Evolutionary conservation across 1,284 basidiomycete genomes (phyloP).

Genomic region (Cryptococcus jaspeensis): DNA sequence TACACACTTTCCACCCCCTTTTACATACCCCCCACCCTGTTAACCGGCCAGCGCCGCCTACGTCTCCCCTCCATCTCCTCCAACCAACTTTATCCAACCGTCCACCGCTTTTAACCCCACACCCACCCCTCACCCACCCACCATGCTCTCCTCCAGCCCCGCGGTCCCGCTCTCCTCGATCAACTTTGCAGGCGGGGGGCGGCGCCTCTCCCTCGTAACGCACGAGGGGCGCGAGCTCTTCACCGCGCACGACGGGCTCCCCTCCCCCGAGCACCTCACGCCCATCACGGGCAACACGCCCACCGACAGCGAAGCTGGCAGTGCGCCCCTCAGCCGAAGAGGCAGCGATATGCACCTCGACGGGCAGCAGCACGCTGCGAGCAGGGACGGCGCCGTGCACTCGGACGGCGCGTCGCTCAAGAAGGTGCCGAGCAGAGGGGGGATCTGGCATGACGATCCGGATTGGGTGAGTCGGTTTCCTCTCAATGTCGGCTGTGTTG

Average conservation of each 20-base stretch:
- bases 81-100: too few species aligned
- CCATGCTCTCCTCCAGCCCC: slow-evolving; percentile 48
- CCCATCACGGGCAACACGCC: slow-evolving; percentile 35
- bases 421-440: slow-evolving; percentile 42
- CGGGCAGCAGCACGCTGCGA: not conserved
- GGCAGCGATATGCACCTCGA: slow-evolving; percentile 20
- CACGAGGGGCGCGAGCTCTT: slow-evolving; percentile 42
- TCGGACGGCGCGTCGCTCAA: slow-evolving; percentile 17
- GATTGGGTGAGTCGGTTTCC: slow-evolving; percentile 29
- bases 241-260: slow-evolving; percentile 46
- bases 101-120: not conserved
- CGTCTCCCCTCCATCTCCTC: too few species aligned
- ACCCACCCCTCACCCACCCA: not conserved
- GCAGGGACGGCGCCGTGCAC: not conserved
- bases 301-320: slow-evolving; percentile 19
- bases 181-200: slow-evolving; percentile 26
- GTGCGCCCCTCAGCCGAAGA: slow-evolving; percentile 18
- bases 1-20: too few species aligned
- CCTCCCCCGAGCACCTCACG: slow-evolving; percentile 46
- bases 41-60: too few species aligned
- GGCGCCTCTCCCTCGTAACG: slow-evolving; percentile 43
- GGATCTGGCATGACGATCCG: slow-evolving; percentile 42
- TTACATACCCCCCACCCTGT: too few species aligned
- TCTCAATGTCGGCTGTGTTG: not conserved
- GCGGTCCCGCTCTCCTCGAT: slow-evolving; percentile 47